These are phyloP conservation scores for Tuber brumale DNA, from an alignment of 495 filamentous ascomycete species.

Conservation along the genomic window DNA sequence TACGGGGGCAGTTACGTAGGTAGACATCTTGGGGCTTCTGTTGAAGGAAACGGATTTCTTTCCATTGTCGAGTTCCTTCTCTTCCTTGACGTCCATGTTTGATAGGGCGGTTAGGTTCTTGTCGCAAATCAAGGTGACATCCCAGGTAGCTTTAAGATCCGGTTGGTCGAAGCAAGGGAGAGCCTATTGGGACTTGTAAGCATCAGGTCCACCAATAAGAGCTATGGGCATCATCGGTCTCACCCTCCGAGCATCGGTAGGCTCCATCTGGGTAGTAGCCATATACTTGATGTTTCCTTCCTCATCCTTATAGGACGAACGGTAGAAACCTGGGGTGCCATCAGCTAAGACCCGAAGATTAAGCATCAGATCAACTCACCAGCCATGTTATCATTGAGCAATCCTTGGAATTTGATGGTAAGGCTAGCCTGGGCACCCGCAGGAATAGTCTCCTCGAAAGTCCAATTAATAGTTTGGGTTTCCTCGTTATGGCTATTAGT, in stretches of 20 bases:
- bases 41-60: slow-evolving; percentile 71
- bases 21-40: slow-evolving; percentile 68
- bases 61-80: slow-evolving; percentile 54
- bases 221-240: neutral
- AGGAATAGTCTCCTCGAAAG: slow-evolving; percentile 55
- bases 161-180: slow-evolving; percentile 78
- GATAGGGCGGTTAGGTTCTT: slow-evolving; percentile 67
- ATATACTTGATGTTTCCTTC: slow-evolving; percentile 59
- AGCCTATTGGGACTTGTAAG: slow-evolving; percentile 43
- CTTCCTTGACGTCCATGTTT: slow-evolving; percentile 71
- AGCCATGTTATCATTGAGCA: slow-evolving; percentile 72
- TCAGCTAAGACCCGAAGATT: slow-evolving; percentile 10
- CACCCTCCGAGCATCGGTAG: slow-evolving; percentile 62
- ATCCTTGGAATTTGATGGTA: slow-evolving; percentile 60
- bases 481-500: slow-evolving; percentile 52
- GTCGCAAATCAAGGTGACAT: slow-evolving; percentile 66
- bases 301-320: slow-evolving; percentile 63
- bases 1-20: slow-evolving; percentile 47
- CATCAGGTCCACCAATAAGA: neutral
- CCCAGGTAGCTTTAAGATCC: slow-evolving; percentile 65
- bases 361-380: slow-evolving; percentile 42
- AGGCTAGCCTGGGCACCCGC: slow-evolving; percentile 58
- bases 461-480: slow-evolving; percentile 58
- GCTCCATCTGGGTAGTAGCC: slow-evolving; percentile 77
- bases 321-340: slow-evolving; percentile 53